Evolutionary conservation across 768 basidiomycete species (phyloP).

Genomic region (Holtermanniella nyarrowii): DNA sequence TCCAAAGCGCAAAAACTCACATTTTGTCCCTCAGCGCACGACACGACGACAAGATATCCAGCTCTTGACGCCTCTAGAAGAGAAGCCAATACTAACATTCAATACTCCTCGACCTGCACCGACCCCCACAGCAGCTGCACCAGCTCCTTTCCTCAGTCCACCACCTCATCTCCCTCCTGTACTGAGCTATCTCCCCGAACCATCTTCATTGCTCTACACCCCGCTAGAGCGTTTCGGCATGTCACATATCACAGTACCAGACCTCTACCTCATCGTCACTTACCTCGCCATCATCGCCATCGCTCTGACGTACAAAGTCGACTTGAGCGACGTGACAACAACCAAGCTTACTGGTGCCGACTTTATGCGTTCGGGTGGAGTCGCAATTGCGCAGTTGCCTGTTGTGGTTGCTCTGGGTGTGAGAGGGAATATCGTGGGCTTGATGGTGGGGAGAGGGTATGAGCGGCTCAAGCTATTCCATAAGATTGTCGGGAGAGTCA

Average conservation of each 20-base stretch:
- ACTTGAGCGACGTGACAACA: constrained; percentile 12
- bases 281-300: constrained; percentile 25
- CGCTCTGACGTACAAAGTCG: constrained; percentile 26
- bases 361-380: constrained; percentile 25
- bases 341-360: constrained; percentile 24
- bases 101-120: not conserved
- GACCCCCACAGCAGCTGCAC: not conserved
- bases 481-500: constrained; percentile 30
- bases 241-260: constrained; percentile 19
- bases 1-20: constrained; percentile 2
- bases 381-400: constrained; percentile 33
- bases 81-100: not conserved
- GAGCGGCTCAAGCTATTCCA: constrained; percentile 29
- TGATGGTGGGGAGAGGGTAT: constrained; percentile 29
- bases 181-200: constrained; percentile 18
- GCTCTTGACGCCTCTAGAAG: constrained; percentile 1
- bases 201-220: constrained; percentile 10
- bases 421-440: constrained; percentile 29
- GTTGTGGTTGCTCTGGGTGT: constrained; percentile 32
- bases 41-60: constrained; percentile 1
- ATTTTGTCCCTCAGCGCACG: constrained; percentile 4
- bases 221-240: constrained; percentile 13
- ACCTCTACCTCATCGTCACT: constrained; percentile 15
- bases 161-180: constrained; percentile 25
- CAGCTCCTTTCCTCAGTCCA: constrained; percentile 13